Percentiles rank a stretch among this genome's conserved stretches.
Evolutionary conservation across 345 rosid genomes (phyloP).

Genomic region (Heritiera fomes): DNA sequence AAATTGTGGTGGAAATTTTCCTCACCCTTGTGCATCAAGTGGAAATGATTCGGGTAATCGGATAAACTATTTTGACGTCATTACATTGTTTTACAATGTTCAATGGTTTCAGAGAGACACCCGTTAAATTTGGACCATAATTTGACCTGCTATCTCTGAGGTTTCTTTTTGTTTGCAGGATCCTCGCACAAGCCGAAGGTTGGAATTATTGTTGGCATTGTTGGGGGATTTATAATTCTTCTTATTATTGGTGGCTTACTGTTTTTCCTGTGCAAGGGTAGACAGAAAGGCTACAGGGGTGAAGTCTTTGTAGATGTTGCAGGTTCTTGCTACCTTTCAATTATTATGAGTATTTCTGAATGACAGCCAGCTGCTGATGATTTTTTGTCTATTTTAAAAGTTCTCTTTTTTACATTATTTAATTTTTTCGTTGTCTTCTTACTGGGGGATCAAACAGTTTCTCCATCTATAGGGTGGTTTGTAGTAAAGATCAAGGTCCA

Average conservation of each 20-base stretch:
- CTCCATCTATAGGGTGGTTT: conserved; percentile 9
- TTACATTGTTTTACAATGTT: not conserved
- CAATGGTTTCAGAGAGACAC: conserved; percentile 5
- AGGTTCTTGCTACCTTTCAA: conserved; percentile 48
- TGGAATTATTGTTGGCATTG: conserved; percentile 68
- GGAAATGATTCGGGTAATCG: conserved; percentile 56
- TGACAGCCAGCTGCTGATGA: not conserved
- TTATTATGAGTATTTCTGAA: not conserved
- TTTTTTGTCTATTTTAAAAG: not conserved
- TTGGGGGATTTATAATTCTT: conserved; percentile 56
- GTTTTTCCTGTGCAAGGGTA: conserved; percentile 59
- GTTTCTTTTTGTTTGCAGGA: conserved; percentile 41
- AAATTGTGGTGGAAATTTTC: conserved; percentile 54
- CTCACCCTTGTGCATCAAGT: conserved; percentile 54
- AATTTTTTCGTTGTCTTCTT: not conserved
- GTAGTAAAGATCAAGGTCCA: not conserved
- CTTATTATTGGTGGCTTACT: conserved; percentile 55
- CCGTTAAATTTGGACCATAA: not conserved
- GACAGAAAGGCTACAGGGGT: conserved; percentile 59
- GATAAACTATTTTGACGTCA: conserved; percentile 15
- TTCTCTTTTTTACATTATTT: not conserved
- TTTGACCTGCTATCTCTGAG: conserved; percentile 12
- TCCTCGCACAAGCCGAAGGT: conserved; percentile 61
- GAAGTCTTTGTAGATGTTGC: conserved; percentile 94
- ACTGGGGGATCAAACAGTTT: not conserved